Percentiles rank a stretch among this genome's conserved stretches.
Evolutionary conservation across 2,329 filamentous ascomycete species (phyloP).

Genomic region (Thielaviopsis punctulata): DNA sequence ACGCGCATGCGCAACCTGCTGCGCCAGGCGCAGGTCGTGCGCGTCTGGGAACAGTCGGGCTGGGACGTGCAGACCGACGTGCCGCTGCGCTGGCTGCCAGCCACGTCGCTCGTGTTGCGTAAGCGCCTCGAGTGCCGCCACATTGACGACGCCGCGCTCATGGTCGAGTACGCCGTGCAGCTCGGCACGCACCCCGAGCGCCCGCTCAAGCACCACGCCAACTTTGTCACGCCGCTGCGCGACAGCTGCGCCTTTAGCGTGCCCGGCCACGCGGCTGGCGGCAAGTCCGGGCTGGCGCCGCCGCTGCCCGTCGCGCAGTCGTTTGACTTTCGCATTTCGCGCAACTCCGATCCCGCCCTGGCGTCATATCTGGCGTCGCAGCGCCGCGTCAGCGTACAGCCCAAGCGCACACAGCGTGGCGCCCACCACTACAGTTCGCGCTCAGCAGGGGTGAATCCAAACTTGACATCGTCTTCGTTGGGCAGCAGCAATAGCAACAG

Average conservation of each 20-base stretch:
- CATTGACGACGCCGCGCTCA: constrained; percentile 22
- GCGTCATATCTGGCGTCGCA: constrained; percentile 22
- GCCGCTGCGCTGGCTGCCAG: constrained; percentile 24
- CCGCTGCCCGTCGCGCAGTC: constrained; percentile 15
- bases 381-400: constrained; percentile 19
- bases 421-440: constrained; percentile 7
- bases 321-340: constrained; percentile 23
- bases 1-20: constrained; percentile 28
- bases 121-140: constrained; percentile 30
- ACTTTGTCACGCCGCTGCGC: constrained; percentile 21
- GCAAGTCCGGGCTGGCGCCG: constrained; percentile 9
- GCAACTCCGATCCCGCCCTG: constrained; percentile 19
- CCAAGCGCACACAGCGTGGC: background rate
- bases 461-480: background rate
- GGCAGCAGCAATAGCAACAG: background rate
- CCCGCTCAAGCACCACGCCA: constrained; percentile 16
- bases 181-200: constrained; percentile 20
- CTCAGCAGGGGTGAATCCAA: constrained; percentile 8
- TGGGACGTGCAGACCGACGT: constrained; percentile 21
- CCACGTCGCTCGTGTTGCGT: constrained; percentile 24
- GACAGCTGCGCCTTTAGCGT: constrained; percentile 22
- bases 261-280: constrained; percentile 20
- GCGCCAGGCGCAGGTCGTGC: constrained; percentile 22
- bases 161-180: constrained; percentile 24
- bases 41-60: constrained; percentile 22